These are phyloP conservation scores for Helenozyma baotianmanensis DNA, from an alignment of 805 yeast species.

Conservation along the genomic window DNA sequence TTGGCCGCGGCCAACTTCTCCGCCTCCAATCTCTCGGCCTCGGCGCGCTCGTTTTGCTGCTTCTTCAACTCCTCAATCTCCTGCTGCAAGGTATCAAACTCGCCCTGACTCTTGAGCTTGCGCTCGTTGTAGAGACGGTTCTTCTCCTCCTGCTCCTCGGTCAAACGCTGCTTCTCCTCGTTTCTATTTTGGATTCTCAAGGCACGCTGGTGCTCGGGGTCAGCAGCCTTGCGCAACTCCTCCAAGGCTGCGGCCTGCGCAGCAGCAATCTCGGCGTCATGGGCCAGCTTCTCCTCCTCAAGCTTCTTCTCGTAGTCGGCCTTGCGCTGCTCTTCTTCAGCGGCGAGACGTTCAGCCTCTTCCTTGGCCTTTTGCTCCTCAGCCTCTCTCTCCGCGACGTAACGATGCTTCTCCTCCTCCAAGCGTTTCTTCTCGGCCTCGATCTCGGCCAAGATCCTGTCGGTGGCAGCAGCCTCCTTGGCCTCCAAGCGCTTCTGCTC, in stretches of 20 bases:
- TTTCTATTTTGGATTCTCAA: conserved; percentile 24
- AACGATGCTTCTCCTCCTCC: conserved; percentile 12
- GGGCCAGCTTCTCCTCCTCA: conserved; percentile 5
- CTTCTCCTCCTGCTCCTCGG: conserved; percentile 23
- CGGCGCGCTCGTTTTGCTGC: conserved; percentile 18
- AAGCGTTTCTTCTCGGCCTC: conserved; percentile 13
- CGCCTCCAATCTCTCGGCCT: conserved; percentile 24
- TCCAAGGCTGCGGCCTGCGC: conserved; percentile 6
- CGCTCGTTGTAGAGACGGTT: conserved; percentile 24
- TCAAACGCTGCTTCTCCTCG: conserved; percentile 21
- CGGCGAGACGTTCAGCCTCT: conserved; percentile 19
- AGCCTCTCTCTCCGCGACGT: conserved; percentile 13
- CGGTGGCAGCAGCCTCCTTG: conserved; percentile 27
- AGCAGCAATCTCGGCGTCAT: conserved; percentile 2
- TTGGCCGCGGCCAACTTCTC: conserved; percentile 27
- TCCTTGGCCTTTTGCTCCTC: conserved; percentile 12
- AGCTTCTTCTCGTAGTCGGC: conserved; percentile 6
- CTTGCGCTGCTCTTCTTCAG: conserved; percentile 12
- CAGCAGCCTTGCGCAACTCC: conserved; percentile 13
- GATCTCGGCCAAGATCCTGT: conserved; percentile 8
- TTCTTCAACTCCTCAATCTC: conserved; percentile 29
- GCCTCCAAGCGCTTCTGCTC: conserved; percentile 29
- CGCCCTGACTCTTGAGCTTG: conserved; percentile 20
- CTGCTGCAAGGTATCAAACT: conserved; percentile 24
- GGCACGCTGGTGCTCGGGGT: conserved; percentile 24